phyloP scores from a whole-genome alignment of 192 early-diverging fungal genomes.

The Coemansia sp. region DNA sequence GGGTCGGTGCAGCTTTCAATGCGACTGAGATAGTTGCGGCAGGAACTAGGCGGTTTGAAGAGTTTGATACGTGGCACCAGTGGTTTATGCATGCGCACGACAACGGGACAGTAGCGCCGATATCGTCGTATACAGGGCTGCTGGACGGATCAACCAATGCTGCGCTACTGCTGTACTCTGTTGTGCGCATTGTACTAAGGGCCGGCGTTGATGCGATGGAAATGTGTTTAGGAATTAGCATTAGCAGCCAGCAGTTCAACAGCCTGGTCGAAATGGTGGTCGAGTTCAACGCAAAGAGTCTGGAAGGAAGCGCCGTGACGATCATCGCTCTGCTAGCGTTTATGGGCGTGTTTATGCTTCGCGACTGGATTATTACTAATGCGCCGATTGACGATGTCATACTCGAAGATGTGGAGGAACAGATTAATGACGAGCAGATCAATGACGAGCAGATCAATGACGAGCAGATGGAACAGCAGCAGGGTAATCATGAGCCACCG shows the following conservation, averaged over 20 bases:
- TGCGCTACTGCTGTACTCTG: conserved; percentile 25
- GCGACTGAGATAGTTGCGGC: not conserved
- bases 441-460: conserved; percentile 1
- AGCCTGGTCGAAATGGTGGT: conserved; percentile 19
- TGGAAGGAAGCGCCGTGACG: conserved; percentile 85
- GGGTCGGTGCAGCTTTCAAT: not conserved
- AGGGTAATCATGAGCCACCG: conserved; percentile 1
- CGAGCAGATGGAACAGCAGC: conserved; percentile 3
- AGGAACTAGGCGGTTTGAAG: conserved; percentile 24
- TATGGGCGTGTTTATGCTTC: conserved; percentile 76
- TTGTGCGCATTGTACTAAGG: conserved; percentile 17
- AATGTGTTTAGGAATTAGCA: conserved; percentile 9
- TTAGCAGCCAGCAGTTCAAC: conserved; percentile 20
- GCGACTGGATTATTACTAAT: conserved; percentile 77
- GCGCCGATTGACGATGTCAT: conserved; percentile 31
- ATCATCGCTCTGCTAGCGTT: conserved; percentile 72
- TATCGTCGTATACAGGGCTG: conserved; percentile 41
- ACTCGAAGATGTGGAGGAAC: conserved; percentile 42
- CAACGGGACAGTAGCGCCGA: conserved; percentile 16
- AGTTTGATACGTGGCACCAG: conserved; percentile 34
- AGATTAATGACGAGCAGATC: not conserved
- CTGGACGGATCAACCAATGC: conserved; percentile 37
- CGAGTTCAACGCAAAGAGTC: conserved; percentile 61
- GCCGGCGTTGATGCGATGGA: conserved; percentile 12
- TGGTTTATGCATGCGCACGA: conserved; percentile 28